Base-by-base conservation (phyloP, 2,329 filamentous ascomycete species). In the Fusarium albidum region DNA sequence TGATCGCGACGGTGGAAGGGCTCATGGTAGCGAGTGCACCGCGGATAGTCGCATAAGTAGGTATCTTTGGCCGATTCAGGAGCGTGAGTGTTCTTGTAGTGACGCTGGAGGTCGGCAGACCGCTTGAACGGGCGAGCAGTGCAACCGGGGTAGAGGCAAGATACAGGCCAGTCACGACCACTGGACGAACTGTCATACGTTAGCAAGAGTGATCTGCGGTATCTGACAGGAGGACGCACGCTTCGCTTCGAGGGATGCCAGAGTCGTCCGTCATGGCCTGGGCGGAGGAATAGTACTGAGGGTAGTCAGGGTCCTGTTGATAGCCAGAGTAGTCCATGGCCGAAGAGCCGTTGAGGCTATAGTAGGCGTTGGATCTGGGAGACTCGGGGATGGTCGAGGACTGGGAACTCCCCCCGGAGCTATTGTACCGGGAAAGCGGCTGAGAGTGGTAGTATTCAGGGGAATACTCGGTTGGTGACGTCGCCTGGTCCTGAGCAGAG, bases 1-100 rank as follows among this genome's bases (percentile, higher is more conserved):
- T 85, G 83, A 57, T 86, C 83, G 27, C 79, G 76, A 28, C 83
- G 77, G 59, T 75, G 73, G 63, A 85, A 85, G 3, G 81, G 77
- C 3, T 75, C 69, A 6, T 67, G 65, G 25, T 69, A 70, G 8
- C 83, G 77, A 18, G 67, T 54, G 65, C 83, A 85, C 44, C 68
- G 73, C 14, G 71, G 67, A 61, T 83, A 84, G 73, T 85, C 82
- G 68, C 83, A 86, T 15, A 66, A 69, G 62, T 74, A 82, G 14
- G 72, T 68, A 11, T 75, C 71, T 57, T 79, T 80, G 40, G 75
- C 63, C 14, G 70, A 69, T 3, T 73, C 71, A 0, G 73, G 70
- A 11, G 70, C 68, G 65, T 86, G 83, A 13, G 76, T 73, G 61
- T 81, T 79, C 44, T 73, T 72, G 63, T 76, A 75, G 68, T 85